Base-by-base conservation (phyloP, 768 basidiomycete genomes). In the Grammothele lineata region DNA sequence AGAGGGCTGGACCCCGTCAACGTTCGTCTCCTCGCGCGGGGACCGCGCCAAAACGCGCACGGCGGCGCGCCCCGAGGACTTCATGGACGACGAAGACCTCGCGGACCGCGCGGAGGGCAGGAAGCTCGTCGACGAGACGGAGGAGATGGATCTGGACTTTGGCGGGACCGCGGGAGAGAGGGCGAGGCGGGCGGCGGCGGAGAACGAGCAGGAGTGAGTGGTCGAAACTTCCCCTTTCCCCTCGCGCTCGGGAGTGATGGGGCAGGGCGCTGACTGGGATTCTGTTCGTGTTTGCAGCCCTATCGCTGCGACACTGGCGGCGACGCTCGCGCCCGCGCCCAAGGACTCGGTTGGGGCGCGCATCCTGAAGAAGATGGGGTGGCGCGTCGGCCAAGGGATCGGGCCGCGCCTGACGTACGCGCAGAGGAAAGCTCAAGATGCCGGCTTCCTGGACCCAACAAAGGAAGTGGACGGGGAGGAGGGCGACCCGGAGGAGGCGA, bases 21-120 rank as follows among this genome's bases (percentile, higher is more conserved):
- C 90, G 2, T 99, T 98, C 65, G 83, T 89, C 12, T 97, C 95
- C 0, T 96, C 94, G 6, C 78, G 93, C 25, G 66, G 62, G 23
- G 86, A 89, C 36, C 80, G 93, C 39, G 80, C 80, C 37, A 85
- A 84, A 62, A 66, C 77, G 56, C 74, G 78, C 56, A n/a, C n/a
- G n/a, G 68, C 66, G 2, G 67, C 74, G n/a, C 75, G 76, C 25
- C 85, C 92, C 0, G 91, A 95, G 66, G 92, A 96, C 62, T 98
- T 91, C 62, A 98, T 99, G 96, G 96, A 99, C 68, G 96, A 97
- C 35, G 96, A 99, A 67, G 96, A 98, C 63, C 70, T 97, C 14
- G 82, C 87, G 37, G 91, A 91, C 51, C 65, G 87, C 50, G 79
- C 76, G 26, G 90, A 92, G 33, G 80, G 78, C 54, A 74, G 83